Evolutionary conservation across 2,329 filamentous ascomycete genomes (phyloP).

Genomic region (Microcyclospora tardicrescens): DNA sequence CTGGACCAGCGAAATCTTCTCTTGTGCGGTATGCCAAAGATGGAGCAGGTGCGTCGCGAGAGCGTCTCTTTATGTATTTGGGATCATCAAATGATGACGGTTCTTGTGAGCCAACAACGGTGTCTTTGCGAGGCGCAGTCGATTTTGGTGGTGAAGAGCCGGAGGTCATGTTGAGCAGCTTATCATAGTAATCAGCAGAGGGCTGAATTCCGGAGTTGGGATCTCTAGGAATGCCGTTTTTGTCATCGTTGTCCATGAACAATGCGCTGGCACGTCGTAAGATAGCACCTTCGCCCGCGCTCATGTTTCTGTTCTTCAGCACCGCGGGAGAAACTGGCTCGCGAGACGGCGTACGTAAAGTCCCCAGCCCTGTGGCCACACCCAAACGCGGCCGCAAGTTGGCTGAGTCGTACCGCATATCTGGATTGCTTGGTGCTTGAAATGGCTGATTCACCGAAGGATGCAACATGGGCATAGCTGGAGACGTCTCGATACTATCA

Average conservation of each 20-base stretch:
- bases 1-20: too few relatives aligned
- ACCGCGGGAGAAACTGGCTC: slow-evolving; percentile 8
- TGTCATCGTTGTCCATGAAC: slow-evolving; percentile 13
- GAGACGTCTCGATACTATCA: too few relatives aligned
- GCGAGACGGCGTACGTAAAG: too few relatives aligned
- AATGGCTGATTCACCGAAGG: too few relatives aligned
- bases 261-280: slow-evolving; percentile 20
- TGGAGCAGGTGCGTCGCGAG: slow-evolving; percentile 6
- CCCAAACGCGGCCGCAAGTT: too few relatives aligned
- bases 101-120: neutral
- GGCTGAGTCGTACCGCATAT: slow-evolving; percentile 1
- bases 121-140: too few relatives aligned
- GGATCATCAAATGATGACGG: slow-evolving; percentile 4
- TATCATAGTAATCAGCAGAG: slow-evolving; percentile 7
- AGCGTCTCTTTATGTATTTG: slow-evolving; percentile 15
- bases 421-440: neutral
- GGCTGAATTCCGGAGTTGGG: slow-evolving; percentile 5
- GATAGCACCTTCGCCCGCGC: slow-evolving; percentile 18
- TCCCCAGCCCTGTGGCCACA: too few relatives aligned
- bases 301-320: slow-evolving; percentile 15
- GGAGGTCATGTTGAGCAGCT: slow-evolving; percentile 1
- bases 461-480: too few relatives aligned
- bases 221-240: slow-evolving; percentile 8
- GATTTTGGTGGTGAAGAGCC: too few relatives aligned
- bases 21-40: too few relatives aligned